phyloP scores from a whole-genome alignment of 2,329 filamentous ascomycete genomes.

The Penicillium sp. region DNA sequence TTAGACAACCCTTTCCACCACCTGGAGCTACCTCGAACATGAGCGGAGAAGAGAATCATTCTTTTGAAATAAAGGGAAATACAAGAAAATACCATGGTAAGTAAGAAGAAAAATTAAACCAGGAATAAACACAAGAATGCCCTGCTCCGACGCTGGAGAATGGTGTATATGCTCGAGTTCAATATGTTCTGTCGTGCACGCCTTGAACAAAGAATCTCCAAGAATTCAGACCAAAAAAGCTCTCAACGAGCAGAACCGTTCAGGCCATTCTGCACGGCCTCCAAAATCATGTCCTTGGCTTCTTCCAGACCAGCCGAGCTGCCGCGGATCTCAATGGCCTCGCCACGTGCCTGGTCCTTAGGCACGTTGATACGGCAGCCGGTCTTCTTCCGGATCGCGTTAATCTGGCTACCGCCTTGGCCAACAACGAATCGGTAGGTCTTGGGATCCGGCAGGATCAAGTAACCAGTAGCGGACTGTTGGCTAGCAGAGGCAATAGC shows the following conservation, averaged over 20 bases:
- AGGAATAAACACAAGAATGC: constrained; percentile 15
- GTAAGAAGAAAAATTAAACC: constrained; percentile 9
- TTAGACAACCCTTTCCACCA: not conserved
- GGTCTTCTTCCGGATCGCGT: constrained; percentile 86
- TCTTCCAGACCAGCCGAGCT: constrained; percentile 76
- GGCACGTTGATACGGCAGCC: constrained; percentile 94
- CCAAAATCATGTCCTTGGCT: constrained; percentile 84
- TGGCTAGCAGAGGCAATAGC: constrained; percentile 63
- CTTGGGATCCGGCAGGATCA: constrained; percentile 83
- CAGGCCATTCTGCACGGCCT: constrained; percentile 63
- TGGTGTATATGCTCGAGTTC: constrained; percentile 14
- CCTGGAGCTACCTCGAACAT: not conserved
- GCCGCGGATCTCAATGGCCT: constrained; percentile 89
- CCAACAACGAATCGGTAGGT: constrained; percentile 92
- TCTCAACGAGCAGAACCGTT: constrained; percentile 24
- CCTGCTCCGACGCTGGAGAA: constrained; percentile 11
- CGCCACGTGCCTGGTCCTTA: constrained; percentile 68
- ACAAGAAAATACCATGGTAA: constrained; percentile 14
- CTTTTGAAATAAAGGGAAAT: constrained; percentile 18
- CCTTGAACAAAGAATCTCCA: constrained; percentile 1
- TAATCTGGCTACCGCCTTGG: constrained; percentile 85
- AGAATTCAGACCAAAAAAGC: not conserved
- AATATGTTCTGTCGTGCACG: constrained; percentile 15
- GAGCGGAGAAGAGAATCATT: constrained; percentile 13
- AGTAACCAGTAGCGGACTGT: constrained; percentile 70